Evolutionary conservation across 192 early-diverging fungal genomes (phyloP).

Genomic region (Entomortierella beljakovae): DNA sequence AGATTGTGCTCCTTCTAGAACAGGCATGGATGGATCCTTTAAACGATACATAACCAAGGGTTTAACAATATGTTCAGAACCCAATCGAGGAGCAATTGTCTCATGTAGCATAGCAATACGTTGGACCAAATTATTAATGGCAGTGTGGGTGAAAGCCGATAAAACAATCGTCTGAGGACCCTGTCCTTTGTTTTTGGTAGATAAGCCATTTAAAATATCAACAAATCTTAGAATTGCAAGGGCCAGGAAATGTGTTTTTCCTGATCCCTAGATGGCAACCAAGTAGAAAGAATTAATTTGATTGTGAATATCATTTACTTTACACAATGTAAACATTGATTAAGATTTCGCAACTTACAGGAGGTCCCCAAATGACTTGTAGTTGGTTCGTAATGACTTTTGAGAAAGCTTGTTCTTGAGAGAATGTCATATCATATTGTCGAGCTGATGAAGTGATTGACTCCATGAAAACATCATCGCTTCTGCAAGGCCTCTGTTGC

Average conservation of each 20-base stretch:
- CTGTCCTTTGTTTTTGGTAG: conserved; percentile 30
- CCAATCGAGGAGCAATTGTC: conserved; percentile 16
- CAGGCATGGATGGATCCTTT: conserved; percentile 4
- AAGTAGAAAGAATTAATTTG: too few species aligned
- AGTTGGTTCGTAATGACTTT: conserved; percentile 47
- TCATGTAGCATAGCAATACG: conserved; percentile 47
- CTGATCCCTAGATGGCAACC: conserved; percentile 61
- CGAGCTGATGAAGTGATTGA: conserved; percentile 42
- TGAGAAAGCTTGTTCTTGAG: conserved; percentile 55
- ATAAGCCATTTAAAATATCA: conserved; percentile 35
- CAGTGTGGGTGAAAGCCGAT: conserved; percentile 62
- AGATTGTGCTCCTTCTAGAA: conserved; percentile 4
- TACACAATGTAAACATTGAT: too few species aligned
- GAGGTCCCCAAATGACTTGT: conserved; percentile 64
- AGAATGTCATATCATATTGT: conserved; percentile 57
- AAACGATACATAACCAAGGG: conserved; percentile 35
- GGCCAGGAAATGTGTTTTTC: conserved; percentile 64
- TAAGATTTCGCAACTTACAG: conserved; percentile 34
- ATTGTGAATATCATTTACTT: too few species aligned
- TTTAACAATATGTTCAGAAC: conserved; percentile 19
- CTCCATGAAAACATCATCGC: conserved; percentile 36
- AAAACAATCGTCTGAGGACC: conserved; percentile 57
- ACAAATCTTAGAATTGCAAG: conserved; percentile 55
- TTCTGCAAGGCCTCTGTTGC: conserved; percentile 5
- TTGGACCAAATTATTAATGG: conserved; percentile 56